These are phyloP conservation scores for Thelephora terrestris DNA, from an alignment of 1,284 basidiomycete genomes.

Conservation along the genomic window DNA sequence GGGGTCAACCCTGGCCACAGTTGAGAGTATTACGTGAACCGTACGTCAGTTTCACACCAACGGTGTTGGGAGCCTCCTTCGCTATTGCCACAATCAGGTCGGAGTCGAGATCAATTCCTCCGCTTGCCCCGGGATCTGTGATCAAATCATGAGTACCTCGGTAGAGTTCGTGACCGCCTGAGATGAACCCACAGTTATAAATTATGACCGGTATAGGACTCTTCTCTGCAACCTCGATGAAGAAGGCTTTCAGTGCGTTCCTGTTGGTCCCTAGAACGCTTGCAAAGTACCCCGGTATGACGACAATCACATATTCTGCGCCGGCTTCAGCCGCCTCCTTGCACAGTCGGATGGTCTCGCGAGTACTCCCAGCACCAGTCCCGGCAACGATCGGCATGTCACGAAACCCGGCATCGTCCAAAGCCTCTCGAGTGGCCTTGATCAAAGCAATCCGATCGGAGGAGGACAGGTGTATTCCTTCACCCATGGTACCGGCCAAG, in stretches of 20 bases:
- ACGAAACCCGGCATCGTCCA: conserved; percentile 55
- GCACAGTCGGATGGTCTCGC: conserved; percentile 68
- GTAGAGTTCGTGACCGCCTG: background rate
- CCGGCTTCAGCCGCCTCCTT: conserved; percentile 71
- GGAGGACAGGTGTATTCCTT: conserved; percentile 72
- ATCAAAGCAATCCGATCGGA: conserved; percentile 65
- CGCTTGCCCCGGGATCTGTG: conserved; percentile 67
- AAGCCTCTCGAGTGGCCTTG: conserved; percentile 55
- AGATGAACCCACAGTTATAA: conserved; percentile 70
- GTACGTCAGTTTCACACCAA: conserved; percentile 79
- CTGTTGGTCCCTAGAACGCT: conserved; percentile 54
- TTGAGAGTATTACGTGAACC: conserved; percentile 13
- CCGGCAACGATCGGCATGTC: conserved; percentile 71
- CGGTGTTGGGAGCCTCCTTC: conserved; percentile 54
- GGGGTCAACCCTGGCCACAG: background rate
- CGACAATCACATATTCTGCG: conserved; percentile 80
- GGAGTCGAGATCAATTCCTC: conserved; percentile 77
- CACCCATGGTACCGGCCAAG: conserved; percentile 77
- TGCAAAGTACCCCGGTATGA: conserved; percentile 79
- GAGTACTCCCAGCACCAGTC: conserved; percentile 73
- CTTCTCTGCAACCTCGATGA: conserved; percentile 62
- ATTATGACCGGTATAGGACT: conserved; percentile 83
- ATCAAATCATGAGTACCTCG: conserved; percentile 1
- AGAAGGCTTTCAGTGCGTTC: conserved; percentile 71
- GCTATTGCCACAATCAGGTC: conserved; percentile 76